Evolutionary conservation across 305 asterid species (phyloP).

Genomic region (Fraxinus sp.): DNA sequence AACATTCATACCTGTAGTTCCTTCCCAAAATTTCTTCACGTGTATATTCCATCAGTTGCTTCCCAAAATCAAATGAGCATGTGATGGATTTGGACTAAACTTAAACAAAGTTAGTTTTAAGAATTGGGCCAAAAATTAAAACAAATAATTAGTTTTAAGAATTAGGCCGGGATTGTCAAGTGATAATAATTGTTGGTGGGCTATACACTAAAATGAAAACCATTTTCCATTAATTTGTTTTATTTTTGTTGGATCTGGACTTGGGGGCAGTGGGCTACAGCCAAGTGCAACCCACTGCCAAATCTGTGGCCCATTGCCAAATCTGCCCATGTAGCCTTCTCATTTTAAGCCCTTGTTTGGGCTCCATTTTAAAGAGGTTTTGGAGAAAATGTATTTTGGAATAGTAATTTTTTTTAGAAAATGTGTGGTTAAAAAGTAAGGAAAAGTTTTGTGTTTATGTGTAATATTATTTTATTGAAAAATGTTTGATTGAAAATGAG

Average conservation of each 20-base stretch:
- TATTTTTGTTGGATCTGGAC: neutral
- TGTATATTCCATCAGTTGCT: constrained; percentile 60
- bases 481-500: too few relatives aligned
- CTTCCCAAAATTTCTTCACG: constrained; percentile 96
- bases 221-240: neutral
- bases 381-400: too few relatives aligned
- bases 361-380: too few relatives aligned
- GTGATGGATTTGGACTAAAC: neutral
- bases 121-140: too few relatives aligned
- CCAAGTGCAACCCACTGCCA: neutral
- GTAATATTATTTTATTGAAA: too few relatives aligned
- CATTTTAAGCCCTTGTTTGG: neutral
- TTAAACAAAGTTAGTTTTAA: too few relatives aligned
- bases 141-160: neutral
- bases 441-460: too few relatives aligned
- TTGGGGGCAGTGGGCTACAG: neutral
- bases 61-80: neutral
- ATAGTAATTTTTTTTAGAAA: too few relatives aligned
- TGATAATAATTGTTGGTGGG: neutral
- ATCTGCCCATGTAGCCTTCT: neutral
- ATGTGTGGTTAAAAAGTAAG: too few relatives aligned
- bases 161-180: neutral
- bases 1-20: constrained; percentile 71
- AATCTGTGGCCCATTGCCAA: too few relatives aligned
- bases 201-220: neutral